Evolutionary conservation across 106 monocot genomes (phyloP).

Genomic region (Amphibolis antarctica): DNA sequence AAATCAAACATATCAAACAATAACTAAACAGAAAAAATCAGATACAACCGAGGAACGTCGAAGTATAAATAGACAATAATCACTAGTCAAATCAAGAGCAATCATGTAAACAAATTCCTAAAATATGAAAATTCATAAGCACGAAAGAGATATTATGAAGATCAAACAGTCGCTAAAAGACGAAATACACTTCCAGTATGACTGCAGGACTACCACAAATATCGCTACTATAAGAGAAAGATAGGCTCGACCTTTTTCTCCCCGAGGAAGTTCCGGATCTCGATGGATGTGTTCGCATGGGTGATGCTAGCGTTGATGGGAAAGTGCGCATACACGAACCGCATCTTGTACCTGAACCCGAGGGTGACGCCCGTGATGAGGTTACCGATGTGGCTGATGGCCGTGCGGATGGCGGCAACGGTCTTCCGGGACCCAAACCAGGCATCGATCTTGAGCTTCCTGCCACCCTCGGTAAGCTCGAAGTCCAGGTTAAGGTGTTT

Average conservation of each 20-base stretch:
- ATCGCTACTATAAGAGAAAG: not conserved
- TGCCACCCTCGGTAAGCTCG: constrained; percentile 46
- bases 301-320: constrained; percentile 69
- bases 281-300: constrained; percentile 27
- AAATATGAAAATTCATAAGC: no score
- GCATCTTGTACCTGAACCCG: constrained; percentile 76
- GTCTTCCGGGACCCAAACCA: constrained; percentile 68
- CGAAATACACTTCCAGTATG: no score
- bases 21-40: no score
- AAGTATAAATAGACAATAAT: no score
- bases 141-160: no score
- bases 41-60: no score
- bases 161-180: no score
- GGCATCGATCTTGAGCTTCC: constrained; percentile 56
- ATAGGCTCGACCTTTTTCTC: constrained; percentile 49
- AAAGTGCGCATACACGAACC: constrained; percentile 80
- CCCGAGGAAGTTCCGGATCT: constrained; percentile 78
- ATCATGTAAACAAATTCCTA: no score
- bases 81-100: no score
- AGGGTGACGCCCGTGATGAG: constrained; percentile 68
- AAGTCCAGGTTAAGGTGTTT: constrained; percentile 82
- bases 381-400: constrained; percentile 66
- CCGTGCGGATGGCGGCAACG: constrained; percentile 67
- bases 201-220: not conserved
- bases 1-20: no score